These are phyloP conservation scores for Erodium chrysanthum DNA, from an alignment of 441 rosid genomes.

Conservation along the genomic window DNA sequence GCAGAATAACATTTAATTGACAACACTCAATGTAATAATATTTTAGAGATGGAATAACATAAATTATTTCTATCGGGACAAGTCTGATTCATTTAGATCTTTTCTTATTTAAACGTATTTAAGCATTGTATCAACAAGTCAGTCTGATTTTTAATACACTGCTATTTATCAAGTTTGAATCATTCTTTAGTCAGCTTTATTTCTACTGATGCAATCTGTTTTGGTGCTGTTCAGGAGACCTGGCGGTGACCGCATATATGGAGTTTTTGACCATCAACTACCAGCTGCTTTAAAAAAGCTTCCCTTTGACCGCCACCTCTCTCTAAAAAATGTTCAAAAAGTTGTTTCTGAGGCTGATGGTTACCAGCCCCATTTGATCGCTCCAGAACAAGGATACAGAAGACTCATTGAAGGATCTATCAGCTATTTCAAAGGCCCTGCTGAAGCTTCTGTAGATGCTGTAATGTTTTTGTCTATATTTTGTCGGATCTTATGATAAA, in stretches of 20 bases:
- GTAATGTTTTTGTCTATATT: slow-evolving; percentile 34
- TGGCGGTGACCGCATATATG: slow-evolving; percentile 92
- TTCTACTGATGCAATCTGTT: no score
- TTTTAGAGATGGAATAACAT: no score
- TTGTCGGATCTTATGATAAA: neutral
- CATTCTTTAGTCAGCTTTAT: no score
- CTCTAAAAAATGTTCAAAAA: slow-evolving; percentile 82
- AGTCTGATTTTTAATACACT: neutral
- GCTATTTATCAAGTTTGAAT: neutral
- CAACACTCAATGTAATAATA: no score
- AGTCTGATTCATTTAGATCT: neutral
- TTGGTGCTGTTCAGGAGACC: slow-evolving; percentile 54
- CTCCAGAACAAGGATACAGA: slow-evolving; percentile 98
- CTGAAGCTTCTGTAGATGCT: slow-evolving; percentile 95
- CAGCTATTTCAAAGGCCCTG: slow-evolving; percentile 92
- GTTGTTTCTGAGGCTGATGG: slow-evolving; percentile 98
- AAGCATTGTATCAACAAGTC: neutral
- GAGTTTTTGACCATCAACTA: slow-evolving; percentile 89
- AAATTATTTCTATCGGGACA: no score
- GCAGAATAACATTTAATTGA: no score
- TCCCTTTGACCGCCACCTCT: slow-evolving; percentile 88
- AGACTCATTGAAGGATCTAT: slow-evolving; percentile 96
- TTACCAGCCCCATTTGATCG: slow-evolving; percentile 98
- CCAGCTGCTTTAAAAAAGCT: slow-evolving; percentile 97
- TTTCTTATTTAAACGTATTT: neutral